These are phyloP conservation scores for Mortierella sp. DNA, from an alignment of 371 early-diverging fungal genomes.

Conservation along the genomic window DNA sequence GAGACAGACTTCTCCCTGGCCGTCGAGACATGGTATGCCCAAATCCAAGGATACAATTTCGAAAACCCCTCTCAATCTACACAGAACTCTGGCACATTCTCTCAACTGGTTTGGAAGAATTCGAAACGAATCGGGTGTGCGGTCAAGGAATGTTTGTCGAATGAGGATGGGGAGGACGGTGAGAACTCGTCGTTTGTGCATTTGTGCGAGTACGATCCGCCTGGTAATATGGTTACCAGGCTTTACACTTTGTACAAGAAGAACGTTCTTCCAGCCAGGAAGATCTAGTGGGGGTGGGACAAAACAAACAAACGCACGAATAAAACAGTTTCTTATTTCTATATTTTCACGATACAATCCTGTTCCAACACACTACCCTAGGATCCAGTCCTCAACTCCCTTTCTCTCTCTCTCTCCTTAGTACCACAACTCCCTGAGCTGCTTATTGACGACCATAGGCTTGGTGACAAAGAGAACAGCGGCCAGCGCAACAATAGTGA, in stretches of 20 bases:
- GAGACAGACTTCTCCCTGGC: not conserved
- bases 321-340: not conserved
- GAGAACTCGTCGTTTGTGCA: not conserved
- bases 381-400: not conserved
- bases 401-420: not conserved
- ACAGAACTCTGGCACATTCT: not conserved
- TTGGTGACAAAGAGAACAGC: slow-evolving; percentile 76
- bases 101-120: not conserved
- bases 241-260: not conserved
- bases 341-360: not conserved
- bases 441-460: slow-evolving; percentile 70
- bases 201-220: not conserved
- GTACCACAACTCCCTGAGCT: slow-evolving; percentile 8
- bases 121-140: not conserved
- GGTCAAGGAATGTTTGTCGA: not conserved
- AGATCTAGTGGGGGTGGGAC: too few species aligned
- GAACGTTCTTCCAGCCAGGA: not conserved
- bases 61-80: not conserved
- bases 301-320: not conserved
- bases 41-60: not conserved
- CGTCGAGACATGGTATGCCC: not conserved
- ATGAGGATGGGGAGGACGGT: not conserved
- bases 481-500: slow-evolving; percentile 84
- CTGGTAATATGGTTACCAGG: not conserved
- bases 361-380: not conserved